Base-by-base conservation (phyloP, 2,329 filamentous ascomycete genomes). In the Penicillium sp. region DNA sequence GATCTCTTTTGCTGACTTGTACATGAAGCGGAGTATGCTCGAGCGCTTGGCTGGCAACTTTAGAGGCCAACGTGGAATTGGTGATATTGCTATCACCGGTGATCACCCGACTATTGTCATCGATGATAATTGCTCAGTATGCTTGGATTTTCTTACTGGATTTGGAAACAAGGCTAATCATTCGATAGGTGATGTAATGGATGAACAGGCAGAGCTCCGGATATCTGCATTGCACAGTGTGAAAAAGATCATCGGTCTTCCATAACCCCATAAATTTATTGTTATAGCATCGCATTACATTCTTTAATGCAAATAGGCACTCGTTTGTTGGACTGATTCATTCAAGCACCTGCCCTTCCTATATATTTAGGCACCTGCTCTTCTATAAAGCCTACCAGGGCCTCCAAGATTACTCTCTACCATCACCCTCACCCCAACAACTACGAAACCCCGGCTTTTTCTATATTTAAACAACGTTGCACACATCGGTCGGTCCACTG, bases 101-200 rank as follows among this genome's bases (percentile, higher is more conserved):
- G 68, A 68, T 50, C 69, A 66, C 4, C 62, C 64, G 2, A 67
- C 70, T 5, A 65, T 77, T 56, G 62, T 77, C 23, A 60, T 78
- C 31, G 73, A 78, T 60, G 75, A 78, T 53, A 77, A 78, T 61
- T 79, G 77, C 62, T 59, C 55, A 59, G 77, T 79, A 68, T 64
- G 72, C 69, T 23, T 42, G 10, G 47, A 35, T 13, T 27, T 27
- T 50, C 9, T 41, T 44, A 16, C 27, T 47, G 3, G 21, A 50
- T 25, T 18, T 6, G 8, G 29, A 56, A 41, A 41, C 46, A 7
- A 47, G 34, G 18, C 56, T 61, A 44, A 63, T 40, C 4, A 39
- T 48, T n/a, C 32, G 2, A n/a, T 55, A 72, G 69, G 62, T 72
- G 41, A 72, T 72, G 69, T 72, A 64, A 69, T 40, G 23, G 31